Evolutionary conservation across 345 rosid species (phyloP), one percentile per base, ranked within the genome.

Genomic region (Aquilaria yunnanensis): DNA sequence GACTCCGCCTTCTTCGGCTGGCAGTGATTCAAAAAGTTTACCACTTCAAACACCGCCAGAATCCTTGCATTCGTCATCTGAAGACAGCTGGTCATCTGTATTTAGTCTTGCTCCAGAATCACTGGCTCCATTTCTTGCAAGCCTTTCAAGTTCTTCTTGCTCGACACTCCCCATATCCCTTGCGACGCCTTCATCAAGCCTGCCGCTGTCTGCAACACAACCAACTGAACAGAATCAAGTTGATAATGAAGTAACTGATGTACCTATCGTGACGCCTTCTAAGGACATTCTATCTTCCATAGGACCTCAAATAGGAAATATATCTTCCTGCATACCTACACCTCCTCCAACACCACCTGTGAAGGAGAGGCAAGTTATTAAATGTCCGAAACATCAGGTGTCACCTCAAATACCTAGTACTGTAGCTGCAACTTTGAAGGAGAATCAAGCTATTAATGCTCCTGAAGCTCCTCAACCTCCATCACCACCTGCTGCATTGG

Each of bases 401-500:
- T 64, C 87, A 56, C 82, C 86, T 2, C 84, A 83, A 12, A 79
- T 81, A 16, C 74, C 69, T 64, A 57, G 67, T 62, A 64, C 64
- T 66, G 64, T 49, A 58, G 33, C 43, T 56, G 51, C 66, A 4
- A 50, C 63, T 14, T 71, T 74, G 56, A 63, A 68, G 51, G 67
- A 70, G 49, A 67, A 47, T 45, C 47, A 55, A 32, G 65, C 33
- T 30, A 13, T 30, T 66, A 67, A 43, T 60, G 59, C 47, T 37
- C 43, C 43, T 37, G 67, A 64, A 66, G 71, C 74, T 72, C 78
- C 72, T 11, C 65, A 71, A 10, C 65, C 87, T 61, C 83, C 86
- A 2, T 84, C 85, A 13, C 81, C 81, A 16, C 74, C 69, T 64
- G 60, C 69, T 61, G 47, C 75, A 59, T 32, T 56, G 67, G 45